A percentile compares a stretch with the other conserved stretches of the same genome.
Evolutionary conservation across 2,329 filamentous ascomycete genomes (phyloP).

Genomic region (Hirsutella minnesotensis): DNA sequence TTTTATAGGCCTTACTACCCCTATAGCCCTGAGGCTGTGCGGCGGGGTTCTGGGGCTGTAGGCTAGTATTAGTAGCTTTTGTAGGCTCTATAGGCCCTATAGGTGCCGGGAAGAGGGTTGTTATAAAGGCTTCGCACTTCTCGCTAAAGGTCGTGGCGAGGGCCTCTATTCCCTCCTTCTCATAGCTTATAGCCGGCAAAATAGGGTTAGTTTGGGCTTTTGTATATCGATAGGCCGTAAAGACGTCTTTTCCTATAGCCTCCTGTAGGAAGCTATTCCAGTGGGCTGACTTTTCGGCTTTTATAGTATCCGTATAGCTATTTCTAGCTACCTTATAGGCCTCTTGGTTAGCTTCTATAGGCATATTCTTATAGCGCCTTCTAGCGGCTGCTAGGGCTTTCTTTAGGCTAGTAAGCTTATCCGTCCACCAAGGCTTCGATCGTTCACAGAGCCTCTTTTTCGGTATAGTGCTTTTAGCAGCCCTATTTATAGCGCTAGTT

Average conservation of each 20-base stretch:
- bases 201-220: background rate
- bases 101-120: background rate
- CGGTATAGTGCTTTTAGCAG: background rate
- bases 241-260: background rate
- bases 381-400: background rate
- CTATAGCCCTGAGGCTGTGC: background rate
- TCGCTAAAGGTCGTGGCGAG: background rate
- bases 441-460: background rate
- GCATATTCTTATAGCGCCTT: background rate
- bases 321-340: background rate
- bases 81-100: background rate
- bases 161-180: background rate
- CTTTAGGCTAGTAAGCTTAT: background rate
- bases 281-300: no score
- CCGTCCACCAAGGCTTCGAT: background rate
- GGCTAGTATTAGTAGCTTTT: background rate
- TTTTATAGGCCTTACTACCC: background rate
- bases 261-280: background rate
- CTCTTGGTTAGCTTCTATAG: background rate
- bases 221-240: background rate
- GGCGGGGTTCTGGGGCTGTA: background rate
- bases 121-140: background rate
- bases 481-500: background rate
- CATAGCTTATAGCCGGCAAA: background rate
- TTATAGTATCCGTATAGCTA: background rate